Evolutionary conservation across 345 rosid genomes (phyloP).

Genomic region (Gossypium stocksii): DNA sequence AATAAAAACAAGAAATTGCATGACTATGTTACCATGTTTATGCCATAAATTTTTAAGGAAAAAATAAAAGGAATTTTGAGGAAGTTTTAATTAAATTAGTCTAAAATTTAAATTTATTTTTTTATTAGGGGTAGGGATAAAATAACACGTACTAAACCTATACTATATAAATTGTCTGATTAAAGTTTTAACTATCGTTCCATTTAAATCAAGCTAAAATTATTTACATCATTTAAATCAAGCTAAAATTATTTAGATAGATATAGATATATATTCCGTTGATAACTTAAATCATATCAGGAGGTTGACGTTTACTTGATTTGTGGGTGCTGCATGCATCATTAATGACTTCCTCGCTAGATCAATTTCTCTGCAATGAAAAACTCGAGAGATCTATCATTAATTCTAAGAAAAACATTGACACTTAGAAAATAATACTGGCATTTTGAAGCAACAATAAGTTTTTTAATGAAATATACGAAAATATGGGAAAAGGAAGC

Average conservation of each 20-base stretch:
- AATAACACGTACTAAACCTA: accelerated
- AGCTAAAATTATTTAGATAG: too few species aligned
- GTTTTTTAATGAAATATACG: neutral
- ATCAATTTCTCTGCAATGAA: neutral
- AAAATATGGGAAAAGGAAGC: neutral
- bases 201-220: neutral
- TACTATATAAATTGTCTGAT: too few species aligned
- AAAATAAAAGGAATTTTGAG: too few species aligned
- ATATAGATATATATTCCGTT: too few species aligned
- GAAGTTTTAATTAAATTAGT: too few species aligned
- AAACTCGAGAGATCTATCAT: neutral
- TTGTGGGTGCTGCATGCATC: neutral
- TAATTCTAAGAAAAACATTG: neutral
- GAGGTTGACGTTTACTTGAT: too few species aligned
- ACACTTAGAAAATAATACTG: neutral
- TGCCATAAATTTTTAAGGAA: neutral
- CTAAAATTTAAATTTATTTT: too few species aligned
- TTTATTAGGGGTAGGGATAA: too few species aligned
- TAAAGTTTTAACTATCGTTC: accelerated
- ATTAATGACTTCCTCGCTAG: neutral
- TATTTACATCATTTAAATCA: too few species aligned
- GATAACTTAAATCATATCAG: too few species aligned
- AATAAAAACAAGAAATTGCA: neutral
- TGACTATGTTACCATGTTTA: neutral
- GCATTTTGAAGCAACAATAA: neutral